Conservation (phyloP, 1,284 basidiomycete genomes). For the Ceratobasidium sp. region DNA sequence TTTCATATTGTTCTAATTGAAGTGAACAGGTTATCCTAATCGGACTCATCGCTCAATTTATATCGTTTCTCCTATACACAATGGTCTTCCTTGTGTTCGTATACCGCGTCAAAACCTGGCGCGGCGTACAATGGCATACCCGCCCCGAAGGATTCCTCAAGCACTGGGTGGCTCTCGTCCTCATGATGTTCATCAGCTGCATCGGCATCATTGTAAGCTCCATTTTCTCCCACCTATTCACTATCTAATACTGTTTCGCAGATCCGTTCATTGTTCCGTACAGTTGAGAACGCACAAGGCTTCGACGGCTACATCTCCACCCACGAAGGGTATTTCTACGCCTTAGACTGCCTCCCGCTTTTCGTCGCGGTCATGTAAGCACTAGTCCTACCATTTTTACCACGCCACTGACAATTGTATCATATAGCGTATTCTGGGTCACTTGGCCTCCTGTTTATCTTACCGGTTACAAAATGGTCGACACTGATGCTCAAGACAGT, state of each 20-base stretch:
- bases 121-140: not conserved
- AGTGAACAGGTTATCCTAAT: constrained; percentile 12
- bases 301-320: constrained; percentile 72
- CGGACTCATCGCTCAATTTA: constrained; percentile 10
- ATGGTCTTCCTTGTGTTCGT: constrained; percentile 10
- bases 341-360: constrained; percentile 74
- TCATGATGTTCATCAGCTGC: constrained; percentile 20
- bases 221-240: not conserved
- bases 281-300: constrained; percentile 75
- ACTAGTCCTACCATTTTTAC: too few species aligned
- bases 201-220: constrained; percentile 19
- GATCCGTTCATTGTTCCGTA: constrained; percentile 69
- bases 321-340: constrained; percentile 74
- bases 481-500: too few species aligned
- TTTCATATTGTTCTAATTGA: too few species aligned
- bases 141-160: not conserved
- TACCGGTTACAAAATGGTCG: not conserved
- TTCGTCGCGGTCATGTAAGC: constrained; percentile 66
- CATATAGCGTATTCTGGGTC: constrained; percentile 3
- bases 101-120: constrained; percentile 22
- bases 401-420: too few species aligned
- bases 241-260: too few species aligned
- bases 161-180: constrained; percentile 10
- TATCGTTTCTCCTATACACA: constrained; percentile 5
- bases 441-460: constrained; percentile 17